Evolutionary conservation across 1,139 yeast genomes (phyloP).

Genomic region (Candida freyschussii): DNA sequence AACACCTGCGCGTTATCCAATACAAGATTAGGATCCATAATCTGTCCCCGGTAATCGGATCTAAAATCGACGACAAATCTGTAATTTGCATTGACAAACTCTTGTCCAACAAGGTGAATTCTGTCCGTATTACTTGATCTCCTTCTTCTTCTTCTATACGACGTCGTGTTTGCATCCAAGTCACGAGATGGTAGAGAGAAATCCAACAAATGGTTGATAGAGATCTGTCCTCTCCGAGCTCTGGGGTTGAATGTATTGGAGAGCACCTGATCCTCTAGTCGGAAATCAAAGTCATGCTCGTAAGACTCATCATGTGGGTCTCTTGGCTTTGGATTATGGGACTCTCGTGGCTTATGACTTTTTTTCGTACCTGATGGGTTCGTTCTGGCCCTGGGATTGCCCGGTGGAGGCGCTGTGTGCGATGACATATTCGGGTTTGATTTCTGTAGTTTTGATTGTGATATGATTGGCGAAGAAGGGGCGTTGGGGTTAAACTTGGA

Average conservation of each 20-base stretch:
- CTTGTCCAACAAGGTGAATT: constrained; percentile 55
- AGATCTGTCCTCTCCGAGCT: constrained; percentile 50
- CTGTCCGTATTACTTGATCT: constrained; percentile 23
- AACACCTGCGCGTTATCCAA: constrained; percentile 58
- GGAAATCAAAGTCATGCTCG: constrained; percentile 23
- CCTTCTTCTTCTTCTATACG: constrained; percentile 19
- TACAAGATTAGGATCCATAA: constrained; percentile 70
- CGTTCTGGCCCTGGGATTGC: constrained; percentile 7
- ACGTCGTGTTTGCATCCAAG: constrained; percentile 18
- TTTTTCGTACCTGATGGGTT: neutral
- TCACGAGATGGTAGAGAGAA: constrained; percentile 55
- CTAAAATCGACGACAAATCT: constrained; percentile 71
- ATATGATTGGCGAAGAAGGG: constrained; percentile 5
- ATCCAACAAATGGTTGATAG: constrained; percentile 61
- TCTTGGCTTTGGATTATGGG: neutral
- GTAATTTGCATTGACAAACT: constrained; percentile 80
- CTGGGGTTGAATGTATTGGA: constrained; percentile 31
- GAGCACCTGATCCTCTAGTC: constrained; percentile 34
- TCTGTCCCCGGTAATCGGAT: constrained; percentile 51
- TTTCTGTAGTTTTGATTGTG: constrained; percentile 6
- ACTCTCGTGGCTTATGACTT: constrained; percentile 6
- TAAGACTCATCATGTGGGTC: neutral
- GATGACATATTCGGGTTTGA: constrained; percentile 17
- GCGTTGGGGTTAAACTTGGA: constrained; percentile 18
- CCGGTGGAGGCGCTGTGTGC: constrained; percentile 18